Evolutionary conservation across 371 early-diverging fungal species (phyloP), one percentile per base, ranked within the genome.

Genomic region (Blakeslea trispora): DNA sequence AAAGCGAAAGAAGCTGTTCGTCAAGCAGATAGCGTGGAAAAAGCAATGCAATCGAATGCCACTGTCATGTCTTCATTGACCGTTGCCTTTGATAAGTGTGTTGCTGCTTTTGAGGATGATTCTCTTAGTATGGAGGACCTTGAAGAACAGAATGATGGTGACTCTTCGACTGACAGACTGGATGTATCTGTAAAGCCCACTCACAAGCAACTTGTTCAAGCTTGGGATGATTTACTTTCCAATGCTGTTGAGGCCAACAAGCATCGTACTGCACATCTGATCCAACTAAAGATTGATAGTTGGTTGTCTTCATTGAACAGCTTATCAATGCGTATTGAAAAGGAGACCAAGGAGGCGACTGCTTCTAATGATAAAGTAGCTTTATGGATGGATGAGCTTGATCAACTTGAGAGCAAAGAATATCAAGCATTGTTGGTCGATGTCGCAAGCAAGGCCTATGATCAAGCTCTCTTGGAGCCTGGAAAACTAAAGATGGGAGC

Each of bases 1-100:
- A 55, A 56, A 17, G 18, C 71, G 0, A 68, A 66, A 40, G 67
- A 71, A 6, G 75, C 63, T 14, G 56, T 63, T 4, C 55, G 68
- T 18, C 40, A 59, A 18, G 60, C 63, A 2, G 64, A 65, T 14
- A 67, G 64, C 43, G 56, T 77, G 5, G 64, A 72, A 34, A 52
- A 66, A 17, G 57, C 66, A 0, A 70, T 67, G 72, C 55, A 56
- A 19, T 41, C 66, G 3, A 53, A 53, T 21, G 71, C 66, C 4
- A 72, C 53, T 15, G 53, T 62, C 3, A 60, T 60, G 31, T 53
- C 61, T 0, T 59, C 53, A 0, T 43, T 72, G 15, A 55, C 42
- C 15, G 23, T 42, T 35, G 57, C 64, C 0, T 72, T 51, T 62
- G 64, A 68, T 4, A 67, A 68, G 34, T 72, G 68, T 23, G 35